phyloP scores from a whole-genome alignment of 176 grass and related monocot genomes.

The Carex scoparia region DNA sequence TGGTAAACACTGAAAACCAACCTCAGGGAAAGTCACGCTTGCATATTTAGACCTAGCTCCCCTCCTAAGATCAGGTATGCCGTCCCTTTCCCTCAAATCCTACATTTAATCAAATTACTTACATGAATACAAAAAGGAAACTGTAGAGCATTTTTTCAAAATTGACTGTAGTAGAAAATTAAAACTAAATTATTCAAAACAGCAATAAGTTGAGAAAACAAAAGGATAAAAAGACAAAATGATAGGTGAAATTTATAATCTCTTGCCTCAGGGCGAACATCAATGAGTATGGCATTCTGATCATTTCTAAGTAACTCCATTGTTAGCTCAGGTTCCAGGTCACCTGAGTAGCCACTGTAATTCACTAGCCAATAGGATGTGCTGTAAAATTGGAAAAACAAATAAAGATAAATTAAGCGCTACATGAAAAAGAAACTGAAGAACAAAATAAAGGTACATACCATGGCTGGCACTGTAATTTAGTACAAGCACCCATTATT shows the following conservation, averaged over 20 bases:
- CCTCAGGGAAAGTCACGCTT: constrained; percentile 69
- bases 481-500: background rate
- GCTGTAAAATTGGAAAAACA: constrained; percentile 34
- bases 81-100: constrained; percentile 76
- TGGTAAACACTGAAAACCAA: constrained; percentile 16
- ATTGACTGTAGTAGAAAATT: background rate
- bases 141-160: background rate
- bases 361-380: constrained; percentile 61
- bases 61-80: constrained; percentile 82
- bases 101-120: constrained; percentile 38
- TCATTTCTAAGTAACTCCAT: constrained; percentile 73
- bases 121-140: background rate
- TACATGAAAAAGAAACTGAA: background rate
- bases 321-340: constrained; percentile 63
- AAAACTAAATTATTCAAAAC: constrained; percentile 7
- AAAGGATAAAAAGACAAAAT: constrained; percentile 41
- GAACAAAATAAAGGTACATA: constrained; percentile 2
- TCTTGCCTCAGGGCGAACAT: constrained; percentile 99
- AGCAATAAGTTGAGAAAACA: constrained; percentile 29
- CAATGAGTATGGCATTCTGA: constrained; percentile 75
- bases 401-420: constrained; percentile 1
- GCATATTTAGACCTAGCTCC: constrained; percentile 89
- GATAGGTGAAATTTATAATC: constrained; percentile 90
- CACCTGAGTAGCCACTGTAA: constrained; percentile 82
- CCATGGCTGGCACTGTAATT: background rate